Evolutionary conservation across 768 basidiomycete species (phyloP).

Genomic region (Boletus vinaceobasis): DNA sequence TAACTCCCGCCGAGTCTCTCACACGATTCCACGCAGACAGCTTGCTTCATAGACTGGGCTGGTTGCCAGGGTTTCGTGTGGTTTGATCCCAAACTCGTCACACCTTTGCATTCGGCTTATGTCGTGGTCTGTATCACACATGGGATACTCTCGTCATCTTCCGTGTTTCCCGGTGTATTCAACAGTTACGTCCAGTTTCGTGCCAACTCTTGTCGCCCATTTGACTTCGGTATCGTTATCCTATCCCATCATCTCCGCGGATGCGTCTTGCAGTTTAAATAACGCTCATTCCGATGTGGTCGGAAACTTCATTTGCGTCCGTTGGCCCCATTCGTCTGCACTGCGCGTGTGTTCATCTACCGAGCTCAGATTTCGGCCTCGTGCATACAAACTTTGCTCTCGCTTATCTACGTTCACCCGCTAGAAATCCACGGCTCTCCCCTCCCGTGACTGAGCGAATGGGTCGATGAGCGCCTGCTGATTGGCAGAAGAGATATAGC

Average conservation of each 20-base stretch:
- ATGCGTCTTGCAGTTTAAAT: not conserved
- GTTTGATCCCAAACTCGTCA: not conserved
- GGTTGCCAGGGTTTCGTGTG: constrained; percentile 1
- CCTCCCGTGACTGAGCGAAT: too few species aligned
- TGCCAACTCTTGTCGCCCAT: not conserved
- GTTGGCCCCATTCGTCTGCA: constrained; percentile 4
- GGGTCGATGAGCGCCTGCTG: too few species aligned
- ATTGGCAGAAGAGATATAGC: too few species aligned
- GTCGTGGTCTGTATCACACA: constrained; percentile 1
- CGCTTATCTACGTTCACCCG: too few species aligned
- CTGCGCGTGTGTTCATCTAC: not conserved
- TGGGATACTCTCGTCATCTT: not conserved
- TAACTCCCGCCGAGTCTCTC: not conserved
- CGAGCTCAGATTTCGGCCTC: constrained; percentile 9
- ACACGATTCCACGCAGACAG: too few species aligned
- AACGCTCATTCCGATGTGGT: constrained; percentile 9
- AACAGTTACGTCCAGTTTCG: not conserved
- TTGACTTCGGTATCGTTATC: not conserved
- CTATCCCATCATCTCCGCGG: constrained; percentile 1
- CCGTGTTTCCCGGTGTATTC: not conserved
- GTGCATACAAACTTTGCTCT: constrained; percentile 3
- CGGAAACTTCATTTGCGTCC: constrained; percentile 1
- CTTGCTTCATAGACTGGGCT: too few species aligned
- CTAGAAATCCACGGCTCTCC: too few species aligned
- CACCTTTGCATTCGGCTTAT: not conserved